Evolutionary conservation across 108 stramenopile species (phyloP), one percentile per base, ranked within the genome.

Genomic region (Cyclostephanos invisitatus): DNA sequence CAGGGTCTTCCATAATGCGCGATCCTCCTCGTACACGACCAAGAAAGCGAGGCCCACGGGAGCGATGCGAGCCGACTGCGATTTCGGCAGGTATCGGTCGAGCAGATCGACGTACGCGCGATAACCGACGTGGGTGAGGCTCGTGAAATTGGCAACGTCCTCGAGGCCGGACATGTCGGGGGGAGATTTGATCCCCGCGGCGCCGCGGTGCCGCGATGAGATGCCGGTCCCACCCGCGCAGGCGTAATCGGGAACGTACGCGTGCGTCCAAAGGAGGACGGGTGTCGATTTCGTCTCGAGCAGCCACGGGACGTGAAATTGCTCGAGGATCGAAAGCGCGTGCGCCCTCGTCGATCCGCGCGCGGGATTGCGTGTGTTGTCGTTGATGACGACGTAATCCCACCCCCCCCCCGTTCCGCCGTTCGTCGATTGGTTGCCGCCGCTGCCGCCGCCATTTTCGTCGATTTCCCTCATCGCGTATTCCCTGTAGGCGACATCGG

Each of bases 1-100:
- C 24, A 88, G 59, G 37, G 71, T 78, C 17, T 36, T 12, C 71
- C 73, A 88, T 11, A 88, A n/a, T 47, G 72, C 74, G 17, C 35
- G 50, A 44, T 78, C 56, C 53, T 87, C 79, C 59, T 88, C 87
- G 60, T 71, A 84, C 25, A 88, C 72, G 22, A 77, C 61, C 62
- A 85, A 60, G 58, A 67, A 88, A 5, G 87, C 87, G 42, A 85
- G 53, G 21, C 85, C 84, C 25, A 85, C 82, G 15, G 85, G 87
- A 18, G 85, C 84, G n/a, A 86, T 67, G 20, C 68, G 38, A 5
- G 85, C 70, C 49, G 80, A 40, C 57, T 77, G 75, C 18, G 54
- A 35, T 7, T 44, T 28, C 0, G 81, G 84, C 37, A 88, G 59
- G 37, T 57, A 63, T 20, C 63, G 32, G 64, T 63, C 47, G 12